Evolutionary conservation across 2,329 filamentous ascomycete species (phyloP).

Genomic region (Herpotrichia juniperi): DNA sequence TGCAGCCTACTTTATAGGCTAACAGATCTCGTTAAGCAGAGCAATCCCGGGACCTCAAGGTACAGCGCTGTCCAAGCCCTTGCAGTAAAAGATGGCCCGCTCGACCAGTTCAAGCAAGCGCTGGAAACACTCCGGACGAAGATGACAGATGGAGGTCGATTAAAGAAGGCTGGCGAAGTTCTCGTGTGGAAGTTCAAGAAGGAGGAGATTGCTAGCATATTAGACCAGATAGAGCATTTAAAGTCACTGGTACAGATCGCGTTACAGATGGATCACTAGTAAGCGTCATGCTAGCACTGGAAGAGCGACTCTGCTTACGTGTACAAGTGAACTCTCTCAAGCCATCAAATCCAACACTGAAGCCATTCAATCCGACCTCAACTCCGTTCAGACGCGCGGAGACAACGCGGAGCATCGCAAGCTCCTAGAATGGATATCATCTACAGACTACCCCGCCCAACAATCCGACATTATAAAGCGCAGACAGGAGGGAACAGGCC

Average conservation of each 20-base stretch:
- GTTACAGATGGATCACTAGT: constrained; percentile 23
- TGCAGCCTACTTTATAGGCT: constrained; percentile 26
- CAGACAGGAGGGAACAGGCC: too few relatives aligned
- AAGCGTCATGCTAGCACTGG: constrained; percentile 10
- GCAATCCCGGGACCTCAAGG: constrained; percentile 22
- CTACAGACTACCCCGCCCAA: too few relatives aligned
- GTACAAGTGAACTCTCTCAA: constrained; percentile 18
- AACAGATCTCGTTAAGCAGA: constrained; percentile 22
- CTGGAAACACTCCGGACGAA: constrained; percentile 20
- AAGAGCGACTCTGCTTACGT: constrained; percentile 10
- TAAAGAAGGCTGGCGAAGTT: constrained; percentile 11
- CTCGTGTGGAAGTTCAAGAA: too few relatives aligned
- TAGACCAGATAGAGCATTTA: constrained; percentile 19
- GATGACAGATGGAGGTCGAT: constrained; percentile 15
- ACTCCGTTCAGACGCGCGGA: constrained; percentile 3
- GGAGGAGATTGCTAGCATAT: constrained; percentile 21
- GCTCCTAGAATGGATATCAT: too few relatives aligned
- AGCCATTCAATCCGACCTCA: neutral
- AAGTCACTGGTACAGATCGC: constrained; percentile 18
- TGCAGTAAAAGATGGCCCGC: constrained; percentile 12
- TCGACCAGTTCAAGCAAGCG: constrained; percentile 24
- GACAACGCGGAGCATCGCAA: constrained; percentile 6
- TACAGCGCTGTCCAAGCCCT: constrained; percentile 21
- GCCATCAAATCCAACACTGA: constrained; percentile 11
- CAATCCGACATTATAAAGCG: too few relatives aligned